Conservation (phyloP, 106 monocot species). For the Chionographis japonica region DNA sequence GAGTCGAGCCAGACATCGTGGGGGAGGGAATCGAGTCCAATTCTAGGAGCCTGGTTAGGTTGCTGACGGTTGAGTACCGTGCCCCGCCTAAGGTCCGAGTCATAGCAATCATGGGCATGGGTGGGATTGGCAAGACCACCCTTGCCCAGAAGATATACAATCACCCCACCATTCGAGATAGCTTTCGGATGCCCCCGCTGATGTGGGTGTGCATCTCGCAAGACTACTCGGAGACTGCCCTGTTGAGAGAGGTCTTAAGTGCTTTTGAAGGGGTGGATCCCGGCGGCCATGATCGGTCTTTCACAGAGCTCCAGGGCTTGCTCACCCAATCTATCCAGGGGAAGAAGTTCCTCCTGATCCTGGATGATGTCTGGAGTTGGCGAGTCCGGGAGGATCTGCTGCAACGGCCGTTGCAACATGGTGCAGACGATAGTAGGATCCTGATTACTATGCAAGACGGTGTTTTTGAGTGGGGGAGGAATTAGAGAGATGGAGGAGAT, state of each 20-base stretch:
- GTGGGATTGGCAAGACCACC: conserved; percentile 34
- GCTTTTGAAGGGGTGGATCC: too few species aligned
- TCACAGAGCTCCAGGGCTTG: not conserved
- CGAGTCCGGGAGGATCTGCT: conserved; percentile 3
- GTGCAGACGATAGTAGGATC: not conserved
- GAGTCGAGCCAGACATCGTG: too few species aligned
- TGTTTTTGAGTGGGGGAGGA: not conserved
- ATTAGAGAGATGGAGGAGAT: not conserved
- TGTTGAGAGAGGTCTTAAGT: conserved; percentile 4
- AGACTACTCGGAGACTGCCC: not conserved
- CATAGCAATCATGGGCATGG: not conserved
- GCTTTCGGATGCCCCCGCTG: not conserved
- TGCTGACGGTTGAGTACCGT: conserved; percentile 7
- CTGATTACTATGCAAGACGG: conserved; percentile 7
- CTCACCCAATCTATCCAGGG: not conserved
- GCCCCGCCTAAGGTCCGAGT: too few species aligned
- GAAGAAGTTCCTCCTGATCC: conserved; percentile 8
- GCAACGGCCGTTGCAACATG: not conserved
- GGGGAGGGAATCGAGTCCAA: too few species aligned
- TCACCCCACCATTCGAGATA: not conserved
- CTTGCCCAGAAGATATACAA: conserved; percentile 31
- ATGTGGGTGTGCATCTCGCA: conserved; percentile 15
- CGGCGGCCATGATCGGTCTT: not conserved
- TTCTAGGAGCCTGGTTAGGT: conserved; percentile 10
- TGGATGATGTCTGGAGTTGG: conserved; percentile 13